A percentile compares a stretch with the other conserved stretches of the same genome.
phyloP scores from a whole-genome alignment of 768 basidiomycete genomes.

The Clathrus columnatus region DNA sequence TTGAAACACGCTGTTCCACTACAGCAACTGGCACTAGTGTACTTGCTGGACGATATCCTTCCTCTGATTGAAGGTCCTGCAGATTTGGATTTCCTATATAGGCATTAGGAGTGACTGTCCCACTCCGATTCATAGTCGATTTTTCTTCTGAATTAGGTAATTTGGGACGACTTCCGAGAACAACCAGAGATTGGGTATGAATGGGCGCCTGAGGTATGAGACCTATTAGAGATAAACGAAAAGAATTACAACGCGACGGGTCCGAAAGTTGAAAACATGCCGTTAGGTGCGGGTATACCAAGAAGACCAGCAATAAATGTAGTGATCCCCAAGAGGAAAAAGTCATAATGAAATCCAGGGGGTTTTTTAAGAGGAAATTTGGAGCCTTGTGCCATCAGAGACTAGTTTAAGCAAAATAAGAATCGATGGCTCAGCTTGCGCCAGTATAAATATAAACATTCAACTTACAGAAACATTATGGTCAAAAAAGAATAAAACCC shows the following conservation, averaged over 20 bases:
- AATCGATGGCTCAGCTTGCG: neutral
- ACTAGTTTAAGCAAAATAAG: conserved; percentile 36
- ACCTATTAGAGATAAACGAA: conserved; percentile 26
- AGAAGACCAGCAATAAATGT: conserved; percentile 86
- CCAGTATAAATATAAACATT: neutral
- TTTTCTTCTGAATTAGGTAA: neutral
- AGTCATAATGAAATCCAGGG: conserved; percentile 80
- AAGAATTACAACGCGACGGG: neutral
- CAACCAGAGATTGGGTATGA: conserved; percentile 75
- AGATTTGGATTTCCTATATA: neutral
- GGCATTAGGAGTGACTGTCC: neutral
- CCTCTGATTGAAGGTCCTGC: neutral
- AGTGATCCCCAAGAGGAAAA: conserved; percentile 83
- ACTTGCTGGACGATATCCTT: neutral
- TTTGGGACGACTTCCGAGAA: conserved; percentile 44
- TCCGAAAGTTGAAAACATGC: conserved; percentile 29
- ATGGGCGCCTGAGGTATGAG: conserved; percentile 85
- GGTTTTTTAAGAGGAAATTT: conserved; percentile 88
- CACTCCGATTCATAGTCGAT: neutral
- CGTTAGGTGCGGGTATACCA: conserved; percentile 78
- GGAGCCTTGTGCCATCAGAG: conserved; percentile 84
- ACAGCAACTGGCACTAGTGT: conserved; percentile 58
- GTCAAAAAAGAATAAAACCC: conserved; percentile 92
- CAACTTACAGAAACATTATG: conserved; percentile 79
- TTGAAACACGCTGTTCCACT: conserved; percentile 90